Evolutionary conservation across 208 protist genomes (phyloP).

Genomic region (Trichomonas tenax): DNA sequence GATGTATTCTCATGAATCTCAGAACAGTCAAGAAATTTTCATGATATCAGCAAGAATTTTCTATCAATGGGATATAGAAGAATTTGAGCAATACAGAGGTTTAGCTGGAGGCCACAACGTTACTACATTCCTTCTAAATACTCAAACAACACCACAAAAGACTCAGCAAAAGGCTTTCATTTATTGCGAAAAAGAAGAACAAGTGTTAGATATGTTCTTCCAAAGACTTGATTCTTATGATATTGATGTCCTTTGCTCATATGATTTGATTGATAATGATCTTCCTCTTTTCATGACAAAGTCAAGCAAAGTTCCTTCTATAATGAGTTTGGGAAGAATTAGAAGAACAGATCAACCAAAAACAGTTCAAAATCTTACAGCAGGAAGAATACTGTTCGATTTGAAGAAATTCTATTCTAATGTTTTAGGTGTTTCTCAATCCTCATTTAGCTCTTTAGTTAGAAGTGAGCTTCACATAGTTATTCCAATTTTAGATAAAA

Average conservation of each 20-base stretch:
- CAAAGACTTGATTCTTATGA: not conserved
- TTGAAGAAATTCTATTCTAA: not conserved
- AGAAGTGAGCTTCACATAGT: not conserved
- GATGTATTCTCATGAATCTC: not conserved
- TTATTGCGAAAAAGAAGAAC: not conserved
- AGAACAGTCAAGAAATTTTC: not conserved
- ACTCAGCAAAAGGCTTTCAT: not conserved
- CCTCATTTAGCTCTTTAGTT: not conserved
- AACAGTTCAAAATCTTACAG: not conserved
- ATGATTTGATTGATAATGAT: not conserved
- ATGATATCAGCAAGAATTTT: not conserved
- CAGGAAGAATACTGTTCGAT: not conserved
- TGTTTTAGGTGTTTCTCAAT: not conserved
- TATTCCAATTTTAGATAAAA: not conserved
- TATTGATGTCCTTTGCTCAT: not conserved
- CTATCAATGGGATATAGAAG: not conserved
- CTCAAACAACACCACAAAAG: not conserved
- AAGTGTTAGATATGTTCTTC: not conserved
- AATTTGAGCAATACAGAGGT: not conserved
- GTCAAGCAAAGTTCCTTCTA: not conserved
- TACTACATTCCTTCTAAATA: not conserved
- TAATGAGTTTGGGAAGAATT: not conserved
- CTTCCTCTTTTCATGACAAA: not conserved
- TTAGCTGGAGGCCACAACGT: not conserved
- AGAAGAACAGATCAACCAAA: not conserved